These are phyloP conservation scores for Termitomyces heimii DNA, from an alignment of 768 basidiomycete genomes.

Conservation along the genomic window DNA sequence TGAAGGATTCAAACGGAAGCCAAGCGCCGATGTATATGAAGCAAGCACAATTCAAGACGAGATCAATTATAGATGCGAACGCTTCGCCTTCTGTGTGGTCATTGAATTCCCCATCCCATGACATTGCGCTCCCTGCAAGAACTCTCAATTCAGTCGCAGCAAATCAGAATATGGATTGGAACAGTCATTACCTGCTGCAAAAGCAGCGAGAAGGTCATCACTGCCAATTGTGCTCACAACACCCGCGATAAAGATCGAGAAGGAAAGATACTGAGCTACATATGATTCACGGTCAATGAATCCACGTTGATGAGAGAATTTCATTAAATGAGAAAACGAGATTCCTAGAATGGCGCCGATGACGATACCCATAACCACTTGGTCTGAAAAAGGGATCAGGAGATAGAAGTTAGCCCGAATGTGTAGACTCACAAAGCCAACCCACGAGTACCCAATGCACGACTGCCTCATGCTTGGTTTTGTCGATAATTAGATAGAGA, in stretches of 20 bases:
- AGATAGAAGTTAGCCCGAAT: neutral
- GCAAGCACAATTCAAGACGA: conserved; percentile 75
- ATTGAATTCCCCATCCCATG: conserved; percentile 87
- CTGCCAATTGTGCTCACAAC: conserved; percentile 73
- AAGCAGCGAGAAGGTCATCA: conserved; percentile 87
- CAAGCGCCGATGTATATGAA: conserved; percentile 90
- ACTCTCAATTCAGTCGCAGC: conserved; percentile 5
- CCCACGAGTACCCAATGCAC: conserved; percentile 85
- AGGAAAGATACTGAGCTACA: conserved; percentile 76
- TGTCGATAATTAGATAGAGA: conserved; percentile 77
- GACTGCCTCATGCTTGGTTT: conserved; percentile 55
- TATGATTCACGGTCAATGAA: conserved; percentile 81
- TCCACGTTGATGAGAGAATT: conserved; percentile 51
- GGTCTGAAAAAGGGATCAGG: conserved; percentile 38
- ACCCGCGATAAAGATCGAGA: conserved; percentile 74
- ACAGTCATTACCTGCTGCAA: conserved; percentile 58
- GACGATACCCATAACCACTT: conserved; percentile 70
- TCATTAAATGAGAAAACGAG: conserved; percentile 71
- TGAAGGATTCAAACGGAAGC: conserved; percentile 62
- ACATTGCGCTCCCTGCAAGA: conserved; percentile 43
- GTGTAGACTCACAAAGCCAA: conserved; percentile 55
- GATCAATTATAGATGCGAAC: conserved; percentile 88
- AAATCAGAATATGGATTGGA: neutral
- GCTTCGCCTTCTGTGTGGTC: conserved; percentile 75
- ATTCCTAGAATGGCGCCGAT: conserved; percentile 61